A percentile compares a stretch with the other conserved stretches of the same genome.
These are phyloP conservation scores for Fusarium oxysporum DNA, from an alignment of 2,329 filamentous ascomycete species.

Conservation along the genomic window DNA sequence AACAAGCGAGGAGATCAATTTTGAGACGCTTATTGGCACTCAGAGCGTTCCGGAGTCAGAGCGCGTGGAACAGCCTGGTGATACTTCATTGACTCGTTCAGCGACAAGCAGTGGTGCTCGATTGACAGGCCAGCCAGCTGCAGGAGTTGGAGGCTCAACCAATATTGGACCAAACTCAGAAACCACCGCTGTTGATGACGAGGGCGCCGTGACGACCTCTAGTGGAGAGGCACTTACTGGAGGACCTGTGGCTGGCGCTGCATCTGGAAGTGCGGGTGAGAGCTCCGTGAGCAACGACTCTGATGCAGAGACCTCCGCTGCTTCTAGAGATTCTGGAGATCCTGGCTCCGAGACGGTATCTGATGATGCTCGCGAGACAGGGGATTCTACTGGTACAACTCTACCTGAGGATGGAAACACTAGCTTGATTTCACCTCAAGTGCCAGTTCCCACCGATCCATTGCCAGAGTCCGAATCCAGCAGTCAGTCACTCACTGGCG, in stretches of 20 bases:
- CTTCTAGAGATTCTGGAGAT: not conserved
- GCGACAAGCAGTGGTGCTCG: not conserved
- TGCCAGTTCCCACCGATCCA: not conserved
- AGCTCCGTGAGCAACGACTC: not conserved
- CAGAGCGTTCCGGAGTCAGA: conserved; percentile 19
- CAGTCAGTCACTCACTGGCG: not conserved
- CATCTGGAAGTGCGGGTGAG: rapidly evolving
- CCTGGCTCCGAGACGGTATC: not conserved
- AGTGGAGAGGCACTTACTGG: not conserved
- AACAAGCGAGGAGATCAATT: not conserved
- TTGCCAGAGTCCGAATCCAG: not conserved
- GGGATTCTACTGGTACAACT: not conserved
- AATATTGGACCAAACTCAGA: not conserved
- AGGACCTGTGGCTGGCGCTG: not conserved
- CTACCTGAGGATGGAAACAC: not conserved
- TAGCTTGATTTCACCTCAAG: not conserved
- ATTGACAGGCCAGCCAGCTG: conserved; percentile 8
- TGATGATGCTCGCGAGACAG: not conserved
- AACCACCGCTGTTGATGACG: rapidly evolving
- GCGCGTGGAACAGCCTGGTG: not conserved
- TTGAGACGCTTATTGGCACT: not conserved
- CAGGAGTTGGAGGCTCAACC: not conserved
- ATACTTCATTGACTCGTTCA: not conserved
- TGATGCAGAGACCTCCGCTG: not conserved
- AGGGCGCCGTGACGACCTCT: not conserved